Base-by-base conservation (phyloP, 805 yeast species). In the Lachancea mirantina region DNA sequence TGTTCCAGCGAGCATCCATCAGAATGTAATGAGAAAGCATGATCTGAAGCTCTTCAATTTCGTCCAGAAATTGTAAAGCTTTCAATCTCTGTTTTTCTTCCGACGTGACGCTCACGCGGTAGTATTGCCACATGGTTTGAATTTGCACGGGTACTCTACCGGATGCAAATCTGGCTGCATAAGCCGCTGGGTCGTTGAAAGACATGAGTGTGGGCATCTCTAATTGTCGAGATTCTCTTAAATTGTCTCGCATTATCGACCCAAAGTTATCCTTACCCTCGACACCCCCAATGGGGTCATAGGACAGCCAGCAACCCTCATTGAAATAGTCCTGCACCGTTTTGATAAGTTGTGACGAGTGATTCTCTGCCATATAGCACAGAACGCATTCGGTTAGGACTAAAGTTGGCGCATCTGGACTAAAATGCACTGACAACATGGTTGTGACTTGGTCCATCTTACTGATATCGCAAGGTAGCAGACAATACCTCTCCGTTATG, bases 231-330 rank as follows among this genome's bases (percentile, higher is more conserved):
- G 79, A 54, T 14, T 58, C 62, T 29, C 52, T 47, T 32, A 75
- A 50, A 44, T 75, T 75, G 14, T 61, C 61, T 18, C 67, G 62
- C 82, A 75, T 75, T 10, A 74, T 68, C 1, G 45, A 41, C 1
- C 81, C 81, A 52, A 75, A 75, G 13, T 49, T 42, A 34, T 55
- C 58, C 17, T 42, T 41, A 4, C 64, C 51, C 32, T 66, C 73
- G 8, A 54, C 50, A 6, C 76, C 68, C 0, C 77, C 74, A 52
- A 75, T 70, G 4, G 82, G 82, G 41, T 75, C 82, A 51, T 75
- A 75, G 42, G 74, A 64, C 4, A 70, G 44, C 41, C 61, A 39
- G 41, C 29, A 19, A 1, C 57, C 48, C 24, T 26, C 18, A 2
- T 19, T 8, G 39, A 64, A 59, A 7, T 18, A 16, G 0, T 36